phyloP scores from a whole-genome alignment of 345 rosid species.

The Pseudoturritis turrita region DNA sequence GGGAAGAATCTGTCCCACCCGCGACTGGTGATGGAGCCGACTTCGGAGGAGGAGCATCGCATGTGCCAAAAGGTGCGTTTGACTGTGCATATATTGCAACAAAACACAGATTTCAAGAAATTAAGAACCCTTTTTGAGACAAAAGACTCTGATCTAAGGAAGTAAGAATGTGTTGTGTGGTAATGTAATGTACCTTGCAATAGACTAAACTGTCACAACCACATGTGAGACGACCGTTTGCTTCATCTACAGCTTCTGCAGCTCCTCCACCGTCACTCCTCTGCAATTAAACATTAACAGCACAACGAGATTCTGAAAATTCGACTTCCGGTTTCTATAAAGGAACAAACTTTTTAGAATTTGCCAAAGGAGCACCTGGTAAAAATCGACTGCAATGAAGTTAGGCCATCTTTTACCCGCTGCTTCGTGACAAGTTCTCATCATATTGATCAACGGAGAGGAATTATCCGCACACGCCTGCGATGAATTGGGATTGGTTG shows the following conservation, averaged over 20 bases:
- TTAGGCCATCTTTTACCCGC: conserved; percentile 93
- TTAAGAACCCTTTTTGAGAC: background rate
- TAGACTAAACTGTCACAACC: conserved; percentile 71
- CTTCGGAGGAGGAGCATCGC: conserved; percentile 62
- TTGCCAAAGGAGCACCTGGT: conserved; percentile 49
- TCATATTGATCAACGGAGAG: conserved; percentile 57
- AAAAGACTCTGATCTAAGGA: background rate
- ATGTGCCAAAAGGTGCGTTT: conserved; percentile 69
- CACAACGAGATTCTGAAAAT: background rate
- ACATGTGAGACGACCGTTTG: conserved; percentile 90
- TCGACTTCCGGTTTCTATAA: background rate
- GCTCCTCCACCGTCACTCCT: conserved; percentile 92
- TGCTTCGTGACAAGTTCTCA: conserved; percentile 64
- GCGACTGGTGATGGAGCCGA: conserved; percentile 80
- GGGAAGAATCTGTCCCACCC: background rate
- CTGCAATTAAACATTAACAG: conserved; percentile 35
- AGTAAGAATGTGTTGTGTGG: background rate
- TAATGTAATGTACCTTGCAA: conserved; percentile 58
- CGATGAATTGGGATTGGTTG: conserved; percentile 57
- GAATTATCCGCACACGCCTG: conserved; percentile 73
- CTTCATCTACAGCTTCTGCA: conserved; percentile 72
- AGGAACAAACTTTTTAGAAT: background rate
- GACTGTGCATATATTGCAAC: conserved; percentile 35
- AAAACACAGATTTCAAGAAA: background rate
- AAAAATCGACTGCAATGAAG: conserved; percentile 91